Base-by-base conservation (phyloP, 805 yeast species). In the Sugiyamaella americana region DNA sequence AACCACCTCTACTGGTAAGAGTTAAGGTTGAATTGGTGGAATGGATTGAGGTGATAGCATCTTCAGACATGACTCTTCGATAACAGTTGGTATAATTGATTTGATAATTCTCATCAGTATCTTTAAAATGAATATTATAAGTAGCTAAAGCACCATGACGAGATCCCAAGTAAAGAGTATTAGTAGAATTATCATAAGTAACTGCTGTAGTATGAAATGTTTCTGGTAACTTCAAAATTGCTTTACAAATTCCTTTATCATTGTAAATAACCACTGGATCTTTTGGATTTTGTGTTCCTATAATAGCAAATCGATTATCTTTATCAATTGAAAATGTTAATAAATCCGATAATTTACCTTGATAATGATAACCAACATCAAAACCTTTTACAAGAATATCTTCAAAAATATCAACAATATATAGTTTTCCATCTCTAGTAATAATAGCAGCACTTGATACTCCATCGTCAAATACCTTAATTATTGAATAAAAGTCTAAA, bases 221-320 rank as follows among this genome's bases (percentile, higher is more conserved):
- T 8, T 68, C 69, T 3, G 74, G 73, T 30, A 58, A 30, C 26
- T 37, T 40, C n/a, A 60, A 46, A 5, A 71, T 37, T 10, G 39
- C 18, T 1, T 75, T 56, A 1, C 60, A 57, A 22, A 18, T 32
- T 0, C 55, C 47, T 22, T 63, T 55, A 37, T 80, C 54, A 34
- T 66, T 67, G 44, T 70, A 56, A 17, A 78, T 59, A 2, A 72
- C 50, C 41, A 84, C 69, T 2, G 78, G 75, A 41, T 77, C 79
- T 2, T 63, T 67, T 1, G 84, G 81, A 56, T 82, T 79, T 37
- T 93, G 89, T 13, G 87, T 78, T 54, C 84, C 93, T 4, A 74
- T 58, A 16, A 84, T 58, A 0, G 78, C 36, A 40, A 69, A 53
- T n/a, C n/a, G n/a, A 3, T 46, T 38, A 11, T 19, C 26, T 6